Evolutionary conservation across 108 stramenopile genomes (phyloP).

Genomic region (Phaeodactylum tricornutum): DNA sequence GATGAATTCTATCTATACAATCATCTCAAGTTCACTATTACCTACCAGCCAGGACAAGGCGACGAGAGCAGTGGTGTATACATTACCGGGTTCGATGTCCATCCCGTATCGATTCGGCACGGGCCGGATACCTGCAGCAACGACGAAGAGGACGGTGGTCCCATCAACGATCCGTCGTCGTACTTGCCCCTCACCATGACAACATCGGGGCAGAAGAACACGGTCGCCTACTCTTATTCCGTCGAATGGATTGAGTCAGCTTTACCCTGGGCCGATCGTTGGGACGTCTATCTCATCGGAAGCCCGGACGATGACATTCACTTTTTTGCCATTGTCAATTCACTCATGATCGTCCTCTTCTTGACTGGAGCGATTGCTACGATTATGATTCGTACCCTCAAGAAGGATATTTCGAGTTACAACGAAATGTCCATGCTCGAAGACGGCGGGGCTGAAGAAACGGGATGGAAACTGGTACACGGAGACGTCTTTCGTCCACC

Average conservation of each 20-base stretch:
- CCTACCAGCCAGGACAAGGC: slow-evolving; percentile 64
- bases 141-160: slow-evolving; percentile 10
- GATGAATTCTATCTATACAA: slow-evolving; percentile 80
- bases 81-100: slow-evolving; percentile 89
- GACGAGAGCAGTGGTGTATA: slow-evolving; percentile 41
- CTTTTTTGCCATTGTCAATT: slow-evolving; percentile 98
- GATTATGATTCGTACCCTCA: slow-evolving; percentile 91
- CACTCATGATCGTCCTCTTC: slow-evolving; percentile 97
- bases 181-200: slow-evolving; percentile 31
- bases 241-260: slow-evolving; percentile 82
- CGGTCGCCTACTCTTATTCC: slow-evolving; percentile 89
- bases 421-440: slow-evolving; percentile 83
- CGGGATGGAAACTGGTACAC: slow-evolving; percentile 97
- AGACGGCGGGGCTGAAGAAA: slow-evolving; percentile 85
- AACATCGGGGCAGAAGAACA: slow-evolving; percentile 10
- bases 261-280: slow-evolving; percentile 93
- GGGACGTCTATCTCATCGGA: slow-evolving; percentile 97
- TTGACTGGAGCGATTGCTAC: slow-evolving; percentile 95
- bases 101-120: slow-evolving; percentile 78
- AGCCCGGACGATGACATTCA: slow-evolving; percentile 94
- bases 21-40: slow-evolving; percentile 77
- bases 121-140: slow-evolving; percentile 11
- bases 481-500: slow-evolving; percentile 97
- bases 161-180: slow-evolving; percentile 32
- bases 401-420: slow-evolving; percentile 94